phyloP scores from a whole-genome alignment of 306 rosid species.

The Albizia julibrissin region DNA sequence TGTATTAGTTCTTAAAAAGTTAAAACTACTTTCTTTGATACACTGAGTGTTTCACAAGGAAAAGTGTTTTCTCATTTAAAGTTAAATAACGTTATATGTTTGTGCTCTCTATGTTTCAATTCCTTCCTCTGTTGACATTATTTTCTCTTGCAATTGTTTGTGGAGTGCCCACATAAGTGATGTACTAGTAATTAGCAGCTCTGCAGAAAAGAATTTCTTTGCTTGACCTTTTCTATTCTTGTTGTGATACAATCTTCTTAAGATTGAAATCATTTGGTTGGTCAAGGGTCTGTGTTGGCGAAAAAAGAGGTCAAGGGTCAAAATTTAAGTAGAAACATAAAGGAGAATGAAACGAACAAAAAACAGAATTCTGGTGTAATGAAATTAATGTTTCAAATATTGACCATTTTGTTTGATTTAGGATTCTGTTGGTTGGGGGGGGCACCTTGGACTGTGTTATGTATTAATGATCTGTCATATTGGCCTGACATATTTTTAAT shows the following conservation, averaged over 20 bases:
- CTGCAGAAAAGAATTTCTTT: neutral
- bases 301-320: neutral
- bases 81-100: neutral
- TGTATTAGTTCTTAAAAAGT: neutral
- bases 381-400: no score
- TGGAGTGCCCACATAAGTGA: neutral
- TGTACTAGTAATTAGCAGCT: conserved; percentile 12
- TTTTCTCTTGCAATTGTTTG: neutral
- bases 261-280: neutral
- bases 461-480: no score
- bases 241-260: neutral
- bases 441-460: no score
- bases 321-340: neutral
- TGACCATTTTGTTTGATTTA: no score
- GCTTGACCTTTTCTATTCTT: neutral
- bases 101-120: neutral
- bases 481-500: no score
- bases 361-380: no score
- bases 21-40: neutral
- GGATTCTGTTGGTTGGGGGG: no score
- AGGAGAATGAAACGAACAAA: no score
- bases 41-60: neutral
- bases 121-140: neutral
- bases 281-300: no score
- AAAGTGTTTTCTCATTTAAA: neutral